These are phyloP conservation scores for Coccomyxa sp. DNA, from an alignment of 139 green algal genomes.

Conservation along the genomic window DNA sequence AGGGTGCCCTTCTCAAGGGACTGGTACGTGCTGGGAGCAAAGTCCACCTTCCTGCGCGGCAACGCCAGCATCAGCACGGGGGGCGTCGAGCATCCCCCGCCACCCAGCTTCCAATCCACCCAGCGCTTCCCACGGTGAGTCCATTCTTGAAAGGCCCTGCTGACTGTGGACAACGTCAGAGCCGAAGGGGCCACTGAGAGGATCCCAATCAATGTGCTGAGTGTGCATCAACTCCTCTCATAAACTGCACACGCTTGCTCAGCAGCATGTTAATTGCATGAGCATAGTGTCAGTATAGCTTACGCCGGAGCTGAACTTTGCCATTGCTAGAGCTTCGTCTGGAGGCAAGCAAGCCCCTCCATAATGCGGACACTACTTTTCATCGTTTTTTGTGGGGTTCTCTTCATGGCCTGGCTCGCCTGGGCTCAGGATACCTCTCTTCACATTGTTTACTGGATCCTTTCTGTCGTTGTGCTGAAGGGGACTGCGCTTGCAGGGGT, in stretches of 20 bases:
- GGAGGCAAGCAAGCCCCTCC: too few relatives aligned
- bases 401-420: too few relatives aligned
- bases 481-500: neutral
- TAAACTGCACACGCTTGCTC: neutral
- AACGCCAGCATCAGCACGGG: neutral
- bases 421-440: conserved; percentile 12
- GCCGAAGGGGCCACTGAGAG: too few relatives aligned
- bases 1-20: conserved; percentile 26
- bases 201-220: too few relatives aligned
- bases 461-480: neutral
- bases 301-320: neutral
- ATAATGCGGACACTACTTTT: too few relatives aligned
- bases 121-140: neutral
- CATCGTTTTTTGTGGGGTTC: too few relatives aligned
- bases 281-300: neutral
- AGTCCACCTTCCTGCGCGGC: neutral
- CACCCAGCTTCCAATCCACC: neutral
- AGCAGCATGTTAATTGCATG: neutral
- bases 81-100: neutral
- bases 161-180: too few relatives aligned
- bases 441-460: conserved; percentile 16
- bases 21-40: conserved; percentile 28
- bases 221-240: neutral
- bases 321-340: neutral
- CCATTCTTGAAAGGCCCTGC: too few relatives aligned